Base-by-base conservation (phyloP, 768 basidiomycete species). In the Panellus pusillus region DNA sequence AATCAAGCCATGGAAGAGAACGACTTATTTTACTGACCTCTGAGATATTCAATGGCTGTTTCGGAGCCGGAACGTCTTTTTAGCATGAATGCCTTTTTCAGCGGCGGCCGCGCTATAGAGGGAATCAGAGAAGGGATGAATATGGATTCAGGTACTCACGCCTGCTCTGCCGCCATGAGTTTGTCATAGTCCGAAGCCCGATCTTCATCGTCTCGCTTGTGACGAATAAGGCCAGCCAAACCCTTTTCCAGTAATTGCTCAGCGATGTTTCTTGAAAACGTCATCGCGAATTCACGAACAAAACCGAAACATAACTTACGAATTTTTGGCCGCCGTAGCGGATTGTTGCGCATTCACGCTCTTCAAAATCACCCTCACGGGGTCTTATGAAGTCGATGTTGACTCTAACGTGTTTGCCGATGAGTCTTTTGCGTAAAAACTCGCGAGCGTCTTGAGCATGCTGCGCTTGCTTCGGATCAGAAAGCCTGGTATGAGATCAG, bases 151-250 rank as follows among this genome's bases (percentile, higher is more conserved):
- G 13, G 6, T 4, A 77, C 90, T 71, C 63, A 95, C 93, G 74
- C 74, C 74, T 95, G 93, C 69, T 99, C 96, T 8, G 94, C 97
- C 27, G 87, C 84, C 80, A 98, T 93, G 40, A 98, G 75, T 72
- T 93, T 94, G 73, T 99, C 97, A 60, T 93, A 93, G 66, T 98
- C 96, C 6, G 88, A 80, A n/a, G 95, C 95, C 43, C 95, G 83
- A 63, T 95, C 91, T 69, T 98, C 96, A 65, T 98, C 96, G 61
- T 96, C 95, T 18, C 92, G 84, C 65, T 86, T 89, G 71, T 99
- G 96, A 42, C 96, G 86, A 24, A 98, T 84, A 9, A 90, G 88
- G 51, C 84, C 89, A 4, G 93, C 92, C 28, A 96, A 73, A 43
- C 97, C 96, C 64, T 93, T 93, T 66, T 98, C 97, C 47, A 98